phyloP scores from a whole-genome alignment of 805 yeast genomes.

The Nakazawaea anatomiae region DNA sequence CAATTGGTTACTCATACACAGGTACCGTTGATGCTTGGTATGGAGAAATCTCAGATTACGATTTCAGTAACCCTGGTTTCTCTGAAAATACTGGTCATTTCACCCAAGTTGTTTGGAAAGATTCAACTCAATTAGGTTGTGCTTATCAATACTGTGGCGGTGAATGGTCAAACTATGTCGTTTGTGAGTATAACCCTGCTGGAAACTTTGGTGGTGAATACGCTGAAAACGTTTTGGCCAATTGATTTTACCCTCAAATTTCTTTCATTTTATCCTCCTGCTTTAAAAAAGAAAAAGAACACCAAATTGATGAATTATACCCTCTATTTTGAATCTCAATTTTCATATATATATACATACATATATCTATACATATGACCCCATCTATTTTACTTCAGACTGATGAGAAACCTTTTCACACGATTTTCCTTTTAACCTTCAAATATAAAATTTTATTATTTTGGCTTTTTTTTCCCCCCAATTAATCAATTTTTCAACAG shows the following conservation, averaged over 20 bases:
- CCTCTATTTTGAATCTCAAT: no score
- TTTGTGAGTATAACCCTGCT: conserved; percentile 68
- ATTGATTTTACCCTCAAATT: background rate
- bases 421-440: no score
- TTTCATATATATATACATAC: no score
- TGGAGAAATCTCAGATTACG: conserved; percentile 50
- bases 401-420: no score
- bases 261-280: no score
- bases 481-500: no score
- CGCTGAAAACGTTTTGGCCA: conserved; percentile 25
- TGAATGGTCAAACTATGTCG: conserved; percentile 47
- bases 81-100: conserved; percentile 63
- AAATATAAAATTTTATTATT: no score
- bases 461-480: no score
- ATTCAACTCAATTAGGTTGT: conserved; percentile 62
- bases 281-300: no score
- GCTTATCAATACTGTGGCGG: conserved; percentile 55
- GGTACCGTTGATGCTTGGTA: conserved; percentile 76
- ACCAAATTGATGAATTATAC: no score
- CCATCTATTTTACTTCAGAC: no score
- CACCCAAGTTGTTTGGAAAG: conserved; percentile 75
- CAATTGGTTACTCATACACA: conserved; percentile 56
- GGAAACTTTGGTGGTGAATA: conserved; percentile 60
- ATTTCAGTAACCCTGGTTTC: conserved; percentile 43
- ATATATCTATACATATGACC: no score